Percentiles rank a stretch among this genome's conserved stretches.
Conservation (phyloP, 2,329 filamentous ascomycete genomes). For the Xylariales sp. region DNA sequence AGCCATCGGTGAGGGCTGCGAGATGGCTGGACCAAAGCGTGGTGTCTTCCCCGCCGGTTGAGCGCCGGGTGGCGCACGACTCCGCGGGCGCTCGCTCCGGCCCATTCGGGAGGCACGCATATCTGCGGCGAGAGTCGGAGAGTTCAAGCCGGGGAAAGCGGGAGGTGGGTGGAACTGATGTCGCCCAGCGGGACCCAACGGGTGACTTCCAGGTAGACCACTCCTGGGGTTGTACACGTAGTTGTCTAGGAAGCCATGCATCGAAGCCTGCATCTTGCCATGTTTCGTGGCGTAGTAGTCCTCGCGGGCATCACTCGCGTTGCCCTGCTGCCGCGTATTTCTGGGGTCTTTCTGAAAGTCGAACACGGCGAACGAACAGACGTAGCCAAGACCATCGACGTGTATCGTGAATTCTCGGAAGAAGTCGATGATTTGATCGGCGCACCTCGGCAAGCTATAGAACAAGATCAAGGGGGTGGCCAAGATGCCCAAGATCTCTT, state of each 20-base stretch:
- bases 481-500: conserved; percentile 88
- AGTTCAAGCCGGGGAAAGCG: conserved; percentile 66
- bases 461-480: conserved; percentile 87
- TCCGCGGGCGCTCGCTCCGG: conserved; percentile 40
- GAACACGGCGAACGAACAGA: conserved; percentile 96
- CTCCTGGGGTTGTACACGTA: conserved; percentile 74
- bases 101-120: conserved; percentile 47
- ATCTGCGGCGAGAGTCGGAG: conserved; percentile 52
- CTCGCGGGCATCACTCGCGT: conserved; percentile 64
- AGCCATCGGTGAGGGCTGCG: conserved; percentile 61
- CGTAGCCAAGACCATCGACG: conserved; percentile 90
- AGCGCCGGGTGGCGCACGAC: conserved; percentile 31
- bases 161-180: conserved; percentile 71
- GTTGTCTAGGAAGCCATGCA: conserved; percentile 91
- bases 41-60: conserved; percentile 34
- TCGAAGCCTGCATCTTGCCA: conserved; percentile 96
- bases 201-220: conserved; percentile 57
- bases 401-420: conserved; percentile 97
- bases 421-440: conserved; percentile 92
- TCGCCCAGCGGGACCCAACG: conserved; percentile 42
- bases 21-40: conserved; percentile 39
- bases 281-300: conserved; percentile 96
- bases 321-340: conserved; percentile 34
- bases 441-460: conserved; percentile 79
- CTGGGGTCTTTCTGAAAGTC: conserved; percentile 82